Evolutionary conservation across 495 filamentous ascomycete species (phyloP), one percentile per base, ranked within the genome.

Genomic region (Copromyces sp.): DNA sequence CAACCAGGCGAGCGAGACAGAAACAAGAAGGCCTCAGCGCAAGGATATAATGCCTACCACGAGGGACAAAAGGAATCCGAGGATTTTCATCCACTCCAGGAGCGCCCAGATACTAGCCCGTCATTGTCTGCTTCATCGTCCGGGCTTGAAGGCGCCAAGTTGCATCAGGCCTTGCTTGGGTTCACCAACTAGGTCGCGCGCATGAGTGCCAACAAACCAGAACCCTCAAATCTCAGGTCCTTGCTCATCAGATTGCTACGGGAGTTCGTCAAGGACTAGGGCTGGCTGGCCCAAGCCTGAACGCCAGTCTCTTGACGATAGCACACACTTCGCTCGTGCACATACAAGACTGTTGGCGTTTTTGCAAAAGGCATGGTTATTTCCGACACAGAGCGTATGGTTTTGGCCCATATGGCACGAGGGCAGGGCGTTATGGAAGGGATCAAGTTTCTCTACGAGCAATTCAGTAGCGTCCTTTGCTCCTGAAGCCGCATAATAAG

Each of bases 151-250:
- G 69, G 71, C 17, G 75, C 76, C 69, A 76, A 87, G 76, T 82
- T 98, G 17, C 87, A 93, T 72, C 89, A 90, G 68, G 93, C 94
- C 37, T 88, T 96, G n/a, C 94, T 98, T 77, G 89, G 89, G 59
- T 96, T 94, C 76, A 90, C 94, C 39, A 93, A 93, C 61, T 97
- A 94, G 90, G 89, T 94, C 29, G 92, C 94, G 7, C 87, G 91
- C 61, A 91, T 93, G 77, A 92, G 89, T 24, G 88, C 89, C 12
- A 80, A 82, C 9, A 83, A 83, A 17, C 86, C 92, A 11, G 85
- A 87, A 70, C 78, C 80, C 68, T 72, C 65, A 69, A 75, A 81
- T 20, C 89, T 97, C 72, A 92, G 91, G 2, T 85, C 90, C 2
- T 87, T 86, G 42, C 83, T 96, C n/a, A 87, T 97, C 35, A 82